These are phyloP conservation scores for Chlorella sorokiniana DNA, from an alignment of 139 green algal genomes.

Conservation along the genomic window DNA sequence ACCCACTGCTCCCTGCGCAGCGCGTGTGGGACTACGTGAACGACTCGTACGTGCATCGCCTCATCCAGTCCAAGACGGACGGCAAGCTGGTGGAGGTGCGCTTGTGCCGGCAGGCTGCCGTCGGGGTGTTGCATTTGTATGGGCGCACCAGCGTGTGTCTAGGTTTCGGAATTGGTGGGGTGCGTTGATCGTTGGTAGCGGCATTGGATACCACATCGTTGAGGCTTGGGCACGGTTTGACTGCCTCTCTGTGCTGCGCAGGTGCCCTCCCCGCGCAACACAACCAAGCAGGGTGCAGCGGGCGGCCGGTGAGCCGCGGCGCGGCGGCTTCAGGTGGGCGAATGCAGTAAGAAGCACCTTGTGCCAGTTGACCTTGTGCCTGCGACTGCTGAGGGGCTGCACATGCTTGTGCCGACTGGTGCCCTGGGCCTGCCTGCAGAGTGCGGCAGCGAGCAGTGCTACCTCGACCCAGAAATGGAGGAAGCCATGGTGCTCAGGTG, in stretches of 20 bases:
- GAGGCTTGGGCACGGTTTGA: no score
- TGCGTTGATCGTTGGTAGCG: neutral
- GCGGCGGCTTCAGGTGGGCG: constrained; percentile 8
- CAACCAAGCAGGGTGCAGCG: constrained; percentile 25
- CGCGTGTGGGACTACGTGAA: constrained; percentile 96
- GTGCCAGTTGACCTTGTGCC: no score
- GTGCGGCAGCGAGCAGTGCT: constrained; percentile 35
- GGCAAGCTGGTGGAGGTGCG: constrained; percentile 95
- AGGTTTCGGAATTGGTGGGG: no score
- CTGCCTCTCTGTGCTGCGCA: neutral
- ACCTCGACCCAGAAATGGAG: constrained; percentile 58
- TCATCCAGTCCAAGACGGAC: constrained; percentile 92
- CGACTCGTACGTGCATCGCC: constrained; percentile 96
- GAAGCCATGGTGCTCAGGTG: constrained; percentile 63
- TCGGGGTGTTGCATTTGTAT: neutral
- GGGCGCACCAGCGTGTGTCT: no score
- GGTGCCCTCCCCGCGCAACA: constrained; percentile 29
- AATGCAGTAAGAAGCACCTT: no score
- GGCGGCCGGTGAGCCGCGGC: constrained; percentile 6
- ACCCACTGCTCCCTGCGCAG: neutral
- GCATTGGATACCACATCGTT: no score
- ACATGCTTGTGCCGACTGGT: neutral
- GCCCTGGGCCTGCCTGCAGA: neutral
- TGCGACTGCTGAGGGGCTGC: neutral
- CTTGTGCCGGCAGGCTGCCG: neutral